phyloP scores from a whole-genome alignment of 768 basidiomycete genomes.

The Mycena chlorophos region DNA sequence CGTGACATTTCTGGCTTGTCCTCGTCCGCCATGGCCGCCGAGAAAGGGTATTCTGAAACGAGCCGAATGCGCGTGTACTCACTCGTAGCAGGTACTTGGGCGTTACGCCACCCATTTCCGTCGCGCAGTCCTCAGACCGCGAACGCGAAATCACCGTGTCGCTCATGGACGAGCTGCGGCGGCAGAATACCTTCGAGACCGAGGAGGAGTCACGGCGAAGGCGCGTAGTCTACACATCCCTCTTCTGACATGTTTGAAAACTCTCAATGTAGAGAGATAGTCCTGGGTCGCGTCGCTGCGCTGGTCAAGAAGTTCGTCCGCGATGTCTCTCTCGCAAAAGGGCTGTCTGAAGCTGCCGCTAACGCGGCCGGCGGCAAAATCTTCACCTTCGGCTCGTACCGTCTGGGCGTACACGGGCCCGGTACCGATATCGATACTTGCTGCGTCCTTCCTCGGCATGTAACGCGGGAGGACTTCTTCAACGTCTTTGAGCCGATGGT shows the following conservation, averaged over 20 bases:
- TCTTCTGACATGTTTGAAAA: not conserved
- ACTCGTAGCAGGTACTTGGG: conserved; percentile 78
- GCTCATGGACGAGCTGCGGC: conserved; percentile 85
- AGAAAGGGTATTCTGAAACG: not conserved
- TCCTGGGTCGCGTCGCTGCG: conserved; percentile 84
- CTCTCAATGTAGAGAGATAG: conserved; percentile 72
- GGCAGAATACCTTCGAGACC: conserved; percentile 84
- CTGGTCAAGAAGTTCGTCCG: conserved; percentile 93
- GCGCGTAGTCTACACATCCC: conserved; percentile 41
- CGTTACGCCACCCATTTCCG: conserved; percentile 85
- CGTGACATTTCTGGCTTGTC: too few species aligned
- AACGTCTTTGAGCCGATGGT: conserved; percentile 88
- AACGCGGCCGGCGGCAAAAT: conserved; percentile 95
- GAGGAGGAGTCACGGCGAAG: conserved; percentile 85
- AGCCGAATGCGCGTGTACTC: too few species aligned
- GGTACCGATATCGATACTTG: conserved; percentile 96
- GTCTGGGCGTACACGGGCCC: conserved; percentile 95
- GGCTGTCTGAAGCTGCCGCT: conserved; percentile 86
- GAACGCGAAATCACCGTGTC: conserved; percentile 81
- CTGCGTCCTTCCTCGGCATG: conserved; percentile 94
- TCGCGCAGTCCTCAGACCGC: conserved; percentile 64
- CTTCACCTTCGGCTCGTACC: conserved; percentile 98
- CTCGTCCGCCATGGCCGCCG: not conserved
- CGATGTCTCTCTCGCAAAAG: conserved; percentile 71
- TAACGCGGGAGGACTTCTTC: conserved; percentile 94